These are phyloP conservation scores for Aspergillus spinulosporus DNA, from an alignment of 2,329 filamentous ascomycete species.

Conservation along the genomic window DNA sequence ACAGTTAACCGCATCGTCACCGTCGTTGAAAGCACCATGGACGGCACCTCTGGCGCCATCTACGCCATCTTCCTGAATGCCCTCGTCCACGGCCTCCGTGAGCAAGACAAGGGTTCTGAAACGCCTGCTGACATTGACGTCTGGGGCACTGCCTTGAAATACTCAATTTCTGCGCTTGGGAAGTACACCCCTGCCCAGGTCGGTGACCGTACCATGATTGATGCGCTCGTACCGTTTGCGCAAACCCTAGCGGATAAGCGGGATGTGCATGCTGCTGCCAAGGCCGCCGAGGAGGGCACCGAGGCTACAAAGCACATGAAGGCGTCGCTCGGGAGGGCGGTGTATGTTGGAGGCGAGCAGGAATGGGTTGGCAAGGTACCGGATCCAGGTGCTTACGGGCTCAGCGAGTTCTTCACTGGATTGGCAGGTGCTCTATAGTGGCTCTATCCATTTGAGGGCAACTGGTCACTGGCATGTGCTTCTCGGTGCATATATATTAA, in stretches of 20 bases:
- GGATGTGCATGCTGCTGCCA: constrained; percentile 70
- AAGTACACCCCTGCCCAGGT: constrained; percentile 87
- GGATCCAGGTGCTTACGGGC: constrained; percentile 74
- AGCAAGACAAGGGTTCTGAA: constrained; percentile 51
- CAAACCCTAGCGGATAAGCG: constrained; percentile 65
- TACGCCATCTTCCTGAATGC: constrained; percentile 90
- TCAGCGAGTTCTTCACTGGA: constrained; percentile 80
- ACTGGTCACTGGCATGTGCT: no score
- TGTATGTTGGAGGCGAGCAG: constrained; percentile 71
- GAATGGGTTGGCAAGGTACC: constrained; percentile 70
- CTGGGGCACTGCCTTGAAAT: constrained; percentile 69
- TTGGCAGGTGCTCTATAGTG: constrained; percentile 60
- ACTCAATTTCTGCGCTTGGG: constrained; percentile 68
- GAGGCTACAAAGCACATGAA: constrained; percentile 89
- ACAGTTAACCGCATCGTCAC: constrained; percentile 62
- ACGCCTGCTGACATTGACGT: constrained; percentile 50
- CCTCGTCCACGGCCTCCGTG: constrained; percentile 66
- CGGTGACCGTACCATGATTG: constrained; percentile 86
- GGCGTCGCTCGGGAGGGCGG: constrained; percentile 78
- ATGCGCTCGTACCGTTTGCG: constrained; percentile 87
- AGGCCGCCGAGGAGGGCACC: constrained; percentile 72
- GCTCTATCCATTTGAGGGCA: no score
- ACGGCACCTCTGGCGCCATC: constrained; percentile 73
- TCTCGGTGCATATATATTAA: no score
- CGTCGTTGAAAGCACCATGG: constrained; percentile 69